Conservation (phyloP, 306 rosid genomes). For the Cyclanthera cordifolia region DNA sequence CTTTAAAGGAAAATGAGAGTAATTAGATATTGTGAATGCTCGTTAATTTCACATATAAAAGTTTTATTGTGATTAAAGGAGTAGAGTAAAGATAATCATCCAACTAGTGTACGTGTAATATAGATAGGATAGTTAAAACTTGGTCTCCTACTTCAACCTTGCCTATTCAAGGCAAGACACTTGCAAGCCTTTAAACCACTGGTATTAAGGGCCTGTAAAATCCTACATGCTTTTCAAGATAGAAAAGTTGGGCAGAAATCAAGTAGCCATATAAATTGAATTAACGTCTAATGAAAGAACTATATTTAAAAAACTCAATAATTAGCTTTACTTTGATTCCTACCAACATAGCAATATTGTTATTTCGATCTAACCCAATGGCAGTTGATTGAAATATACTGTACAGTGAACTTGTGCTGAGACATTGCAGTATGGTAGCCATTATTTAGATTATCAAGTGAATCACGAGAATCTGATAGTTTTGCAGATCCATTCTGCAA, state of each 20-base stretch:
- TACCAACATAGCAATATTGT: neutral
- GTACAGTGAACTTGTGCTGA: neutral
- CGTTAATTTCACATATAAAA: too few relatives aligned
- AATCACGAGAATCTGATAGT: neutral
- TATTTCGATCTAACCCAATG: neutral
- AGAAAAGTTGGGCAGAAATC: neutral
- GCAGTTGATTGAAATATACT: neutral
- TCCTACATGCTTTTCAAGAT: neutral
- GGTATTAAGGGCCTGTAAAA: too few relatives aligned
- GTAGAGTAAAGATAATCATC: too few relatives aligned
- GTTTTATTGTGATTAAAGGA: too few relatives aligned
- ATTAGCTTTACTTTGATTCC: neutral
- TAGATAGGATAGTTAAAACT: too few relatives aligned
- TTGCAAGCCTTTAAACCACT: too few relatives aligned
- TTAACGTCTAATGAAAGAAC: neutral
- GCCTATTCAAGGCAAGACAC: too few relatives aligned
- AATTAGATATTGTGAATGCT: too few relatives aligned
- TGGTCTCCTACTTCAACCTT: too few relatives aligned
- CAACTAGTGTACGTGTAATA: too few relatives aligned
- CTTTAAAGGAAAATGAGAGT: too few relatives aligned
- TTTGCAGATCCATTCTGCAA: neutral
- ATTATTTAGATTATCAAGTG: neutral
- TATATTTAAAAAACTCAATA: too few relatives aligned
- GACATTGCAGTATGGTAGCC: neutral
- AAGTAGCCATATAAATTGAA: neutral